Evolutionary conservation across 495 filamentous ascomycete species (phyloP), one percentile per base, ranked within the genome.

Genomic region (Zalerion maritima): DNA sequence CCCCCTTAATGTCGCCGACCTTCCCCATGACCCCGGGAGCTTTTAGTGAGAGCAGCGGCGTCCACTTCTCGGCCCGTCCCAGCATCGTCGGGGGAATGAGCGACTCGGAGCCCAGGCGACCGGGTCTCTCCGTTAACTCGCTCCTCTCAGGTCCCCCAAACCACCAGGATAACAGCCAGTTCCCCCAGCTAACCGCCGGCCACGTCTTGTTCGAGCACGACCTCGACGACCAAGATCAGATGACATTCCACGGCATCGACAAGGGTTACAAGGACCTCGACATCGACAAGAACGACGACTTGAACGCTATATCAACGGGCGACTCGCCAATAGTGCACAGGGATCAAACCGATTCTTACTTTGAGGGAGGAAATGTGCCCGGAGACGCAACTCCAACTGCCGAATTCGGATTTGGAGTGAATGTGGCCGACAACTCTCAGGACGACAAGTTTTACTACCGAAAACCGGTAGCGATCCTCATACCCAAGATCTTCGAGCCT

Each of bases 231-330:
- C 38, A 40, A 23, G 41, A 49, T 12, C 43, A 54, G 20, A 46
- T 36, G 6, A 55, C 41, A n/a, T 55, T 48, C 22, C 81, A 78
- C 43, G 79, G 80, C 1, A 54, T 75, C 29, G 80, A 86, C 42
- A 59, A 67, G 15, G 80, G 80, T 3, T 59, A 68, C 31, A 67
- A 69, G 2, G 80, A 86, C 50, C 45, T 64, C 10, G 80, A 86
- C 45, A 39, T 76, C 3, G 69, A 69, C 9, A 65, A 63, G 25
- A 84, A 84, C 35, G 68, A 82, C 37, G 80, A 86, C 35, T 38
- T 37, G 17, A 56, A 59, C 27, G 62, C 65, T 5, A 58, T 70
- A 13, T 46, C 47, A n/a, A n/a, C n/a, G 21, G 40, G 52, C 2
- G 36, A 42, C n/a, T 67, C 62, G 34, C 64, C 63, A 11, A 53